Conservation (phyloP, 176 grass and related monocot genomes). For the Saccharum spontaneum region DNA sequence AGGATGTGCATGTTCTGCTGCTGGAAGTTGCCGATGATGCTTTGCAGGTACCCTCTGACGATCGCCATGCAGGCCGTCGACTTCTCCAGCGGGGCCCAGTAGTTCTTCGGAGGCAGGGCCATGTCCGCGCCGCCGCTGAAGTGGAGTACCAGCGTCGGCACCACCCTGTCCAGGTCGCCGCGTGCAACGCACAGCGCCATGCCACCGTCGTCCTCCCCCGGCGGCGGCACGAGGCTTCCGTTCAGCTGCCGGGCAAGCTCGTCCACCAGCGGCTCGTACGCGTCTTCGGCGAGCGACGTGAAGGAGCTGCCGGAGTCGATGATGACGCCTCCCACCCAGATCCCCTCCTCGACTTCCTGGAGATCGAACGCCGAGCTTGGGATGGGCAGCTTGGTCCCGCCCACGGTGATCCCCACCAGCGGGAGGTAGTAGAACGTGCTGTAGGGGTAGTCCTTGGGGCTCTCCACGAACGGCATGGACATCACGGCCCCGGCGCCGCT, state of each 20-base stretch:
- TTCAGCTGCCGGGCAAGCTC: not conserved
- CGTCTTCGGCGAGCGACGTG: not conserved
- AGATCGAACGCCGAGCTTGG: constrained; percentile 7
- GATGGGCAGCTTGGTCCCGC: constrained; percentile 12
- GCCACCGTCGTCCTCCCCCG: not conserved
- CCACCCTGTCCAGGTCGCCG: not conserved
- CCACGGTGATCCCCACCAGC: constrained; percentile 9
- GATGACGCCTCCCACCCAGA: not conserved
- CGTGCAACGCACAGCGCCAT: not conserved
- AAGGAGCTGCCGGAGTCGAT: constrained; percentile 29
- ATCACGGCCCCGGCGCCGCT: not conserved
- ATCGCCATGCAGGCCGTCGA: constrained; percentile 25
- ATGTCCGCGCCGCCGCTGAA: constrained; percentile 28
- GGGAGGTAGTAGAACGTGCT: constrained; percentile 32
- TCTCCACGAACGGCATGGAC: constrained; percentile 28
- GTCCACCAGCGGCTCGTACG: not conserved
- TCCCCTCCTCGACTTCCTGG: not conserved
- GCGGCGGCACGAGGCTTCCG: constrained; percentile 11
- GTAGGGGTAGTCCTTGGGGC: not conserved
- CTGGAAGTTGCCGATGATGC: constrained; percentile 23
- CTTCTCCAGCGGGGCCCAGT: not conserved
- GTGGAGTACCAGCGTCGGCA: constrained; percentile 21
- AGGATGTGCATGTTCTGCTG: constrained; percentile 33
- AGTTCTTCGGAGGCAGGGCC: constrained; percentile 4
- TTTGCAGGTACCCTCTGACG: accelerated